Base-by-base conservation (phyloP, 1,139 yeast species). In the Sugiyamaella xylanicola region DNA sequence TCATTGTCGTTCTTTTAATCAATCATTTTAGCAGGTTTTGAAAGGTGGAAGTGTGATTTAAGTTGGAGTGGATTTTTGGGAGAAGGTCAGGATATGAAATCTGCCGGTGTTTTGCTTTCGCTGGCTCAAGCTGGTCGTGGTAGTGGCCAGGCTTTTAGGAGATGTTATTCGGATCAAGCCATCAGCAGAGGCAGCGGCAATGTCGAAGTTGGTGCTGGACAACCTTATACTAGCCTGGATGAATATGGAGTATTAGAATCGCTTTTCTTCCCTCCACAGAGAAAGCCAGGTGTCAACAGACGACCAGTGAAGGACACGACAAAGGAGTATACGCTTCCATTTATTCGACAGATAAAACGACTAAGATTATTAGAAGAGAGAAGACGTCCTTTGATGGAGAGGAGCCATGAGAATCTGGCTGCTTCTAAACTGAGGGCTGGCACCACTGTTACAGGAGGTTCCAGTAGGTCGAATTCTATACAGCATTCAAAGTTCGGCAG, bases 301-400 rank as follows among this genome's bases (percentile, higher is more conserved):
- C 15, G 32, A 21, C 36, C 42, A 4, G 36, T 21, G 4, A 51
- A 52, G 21, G 52, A 50, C 25, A 46, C 52, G 15, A 13, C 47
- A 4, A 40, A 29, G 4, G 43, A 42, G 21, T 43, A 50, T 4
- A 36, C 49, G 17, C 49, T 55, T 35, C 59, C 61, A 13, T 62
- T 60, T 51, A 50, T 62, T 13, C 55, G 59, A 9, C 65, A 61
- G 48, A 63, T 63, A 48, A 59, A 55, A 47, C 55, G 60, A 25
- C 51, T 63, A 32, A 45, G 64, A 27, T 50, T 59, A 36, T 46
- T 58, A n/a, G 63, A 61, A 37, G 62, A 58, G 27, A 45, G 48
- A 16, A 48, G 57, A 15, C 29, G 41, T 7, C 51, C 54, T 3
- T 25, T 46, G 11, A 16, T 19, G 3, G 47, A 45, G 3, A 32